Percentiles rank a stretch among this genome's conserved stretches.
phyloP scores from a whole-genome alignment of 2,329 filamentous ascomycete genomes.

The Alternaria brassicae region DNA sequence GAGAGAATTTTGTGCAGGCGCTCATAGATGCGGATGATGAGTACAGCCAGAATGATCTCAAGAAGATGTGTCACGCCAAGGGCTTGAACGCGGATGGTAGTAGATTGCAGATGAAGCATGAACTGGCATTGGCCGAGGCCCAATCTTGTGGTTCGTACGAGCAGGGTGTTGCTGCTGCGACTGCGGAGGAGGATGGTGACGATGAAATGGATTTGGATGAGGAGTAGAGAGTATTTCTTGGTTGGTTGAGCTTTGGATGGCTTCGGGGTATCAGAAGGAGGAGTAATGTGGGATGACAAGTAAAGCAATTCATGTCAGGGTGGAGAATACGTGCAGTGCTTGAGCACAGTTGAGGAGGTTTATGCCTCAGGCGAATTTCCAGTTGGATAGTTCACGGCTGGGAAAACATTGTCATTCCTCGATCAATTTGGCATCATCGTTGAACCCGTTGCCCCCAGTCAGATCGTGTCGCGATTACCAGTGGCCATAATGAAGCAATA shows the following conservation, averaged over 20 bases:
- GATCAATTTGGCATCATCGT: background rate
- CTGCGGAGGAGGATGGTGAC: constrained; percentile 3
- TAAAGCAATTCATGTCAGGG: background rate
- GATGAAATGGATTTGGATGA: constrained; percentile 3
- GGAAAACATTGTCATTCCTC: background rate
- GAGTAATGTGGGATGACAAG: background rate
- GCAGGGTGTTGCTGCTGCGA: constrained; percentile 11
- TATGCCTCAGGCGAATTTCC: background rate
- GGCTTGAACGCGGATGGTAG: constrained; percentile 29
- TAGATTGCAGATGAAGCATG: constrained; percentile 35
- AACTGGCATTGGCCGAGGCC: constrained; percentile 36
- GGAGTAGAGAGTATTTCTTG: background rate
- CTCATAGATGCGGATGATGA: constrained; percentile 34
- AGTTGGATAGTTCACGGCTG: background rate
- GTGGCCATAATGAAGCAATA: background rate
- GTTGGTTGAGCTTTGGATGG: background rate
- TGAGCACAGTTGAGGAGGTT: background rate
- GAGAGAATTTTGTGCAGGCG: constrained; percentile 28
- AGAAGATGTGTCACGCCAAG: constrained; percentile 31
- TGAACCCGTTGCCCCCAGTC: background rate
- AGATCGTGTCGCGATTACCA: background rate
- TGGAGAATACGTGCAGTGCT: background rate
- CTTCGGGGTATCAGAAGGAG: background rate
- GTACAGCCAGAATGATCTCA: constrained; percentile 27
- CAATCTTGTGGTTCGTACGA: constrained; percentile 27